Base-by-base conservation (phyloP, 257 asterid species). In the Capsicum pubescens region DNA sequence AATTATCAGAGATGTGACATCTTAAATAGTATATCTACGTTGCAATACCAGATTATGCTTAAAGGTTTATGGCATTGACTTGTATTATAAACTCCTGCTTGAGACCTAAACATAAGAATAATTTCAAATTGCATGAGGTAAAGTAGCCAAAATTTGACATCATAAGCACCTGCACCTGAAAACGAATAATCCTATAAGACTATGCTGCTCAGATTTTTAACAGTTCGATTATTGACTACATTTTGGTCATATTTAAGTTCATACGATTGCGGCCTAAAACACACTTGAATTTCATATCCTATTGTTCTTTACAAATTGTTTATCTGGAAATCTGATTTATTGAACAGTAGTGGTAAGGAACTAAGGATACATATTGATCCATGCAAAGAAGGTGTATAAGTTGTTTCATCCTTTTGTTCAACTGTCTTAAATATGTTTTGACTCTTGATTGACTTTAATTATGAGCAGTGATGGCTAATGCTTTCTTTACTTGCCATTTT, bases 401-500 rank as follows among this genome's bases (percentile, higher is more conserved):
- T 50, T 74, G 81, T 74, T 50, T 54, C 82, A 32, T 77, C 12
- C 9, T 5, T 26, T 55, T 21, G 1, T 54, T 32, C 66, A 8
- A 54, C 52, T 54, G 81, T 77, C 82, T 26, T 26, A 32, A 54
- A 26, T 26, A 54, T 57, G 48, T 32, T 77, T 77, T 54, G 56
- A 42, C 55, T 70, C 78, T 16, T 70, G 66, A 32, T 35, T 77
- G 48, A 32, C 16, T 56, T 77, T 55, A 56, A 32, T 77, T 32
- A 55, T 15, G 32, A 54, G 46, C 21, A 77, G 36, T 72, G 82
- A 77, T 54, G 66, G 66, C 82, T 54, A 77, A 15, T 77, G 66
- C 52, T 32, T 14, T 56, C 82, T 77, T 8, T 32, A 55, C 63
- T 69, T 68, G 50, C 82, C 64, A 81, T 82, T 87, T 68, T 88